Base-by-base conservation (phyloP, 2,329 filamentous ascomycete species). In the Epichloe sibirici region DNA sequence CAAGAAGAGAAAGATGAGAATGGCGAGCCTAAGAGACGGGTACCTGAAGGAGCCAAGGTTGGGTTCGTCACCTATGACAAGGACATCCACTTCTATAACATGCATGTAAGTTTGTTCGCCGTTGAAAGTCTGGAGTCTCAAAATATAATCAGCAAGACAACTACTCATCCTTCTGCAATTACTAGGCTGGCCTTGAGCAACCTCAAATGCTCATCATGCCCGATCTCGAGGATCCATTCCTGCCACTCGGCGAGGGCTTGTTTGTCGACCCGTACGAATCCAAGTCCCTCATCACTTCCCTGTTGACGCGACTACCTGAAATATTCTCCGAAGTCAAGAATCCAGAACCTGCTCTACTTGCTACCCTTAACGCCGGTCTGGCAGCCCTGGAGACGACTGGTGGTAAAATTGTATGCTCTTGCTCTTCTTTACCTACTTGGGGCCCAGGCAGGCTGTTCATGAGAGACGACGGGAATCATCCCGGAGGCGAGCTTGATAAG, bases 191-290 rank as follows among this genome's bases (percentile, higher is more conserved):
- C 42, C 74, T 96, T 43, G 85, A 93, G 52, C 83, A 90, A 69
- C 89, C 93, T 9, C 93, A 98, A 65, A 96, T 98, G 89, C 82
- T 98, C 75, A 90, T 98, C 49, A 95, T 98, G 88, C 88, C 93
- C 3, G 93, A 98, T 65, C 79, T 98, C 48, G 90, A 97, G 62
- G 93, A 98, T 59, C 93, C 93, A 0, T 98, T 98, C 66, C 83
- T 97, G 15, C 90, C 93, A 3, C 75, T 98, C 17, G 89, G 87
- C 57, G 87, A 95, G 53, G 90, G 91, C 15, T 76, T 98, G 9
- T 97, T 97, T 66, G 91, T 97, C 15, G 91, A 98, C 66, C 90
- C 93, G 2, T 84, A 90, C 61, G 88, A 95, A 66, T 93, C 89
- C 45, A 91, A 86, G 75, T 74, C 82, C 25, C 83, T 94, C 62